These are phyloP conservation scores for Groenewaldozyma salmanticensis DNA, from an alignment of 805 yeast genomes.

Conservation along the genomic window DNA sequence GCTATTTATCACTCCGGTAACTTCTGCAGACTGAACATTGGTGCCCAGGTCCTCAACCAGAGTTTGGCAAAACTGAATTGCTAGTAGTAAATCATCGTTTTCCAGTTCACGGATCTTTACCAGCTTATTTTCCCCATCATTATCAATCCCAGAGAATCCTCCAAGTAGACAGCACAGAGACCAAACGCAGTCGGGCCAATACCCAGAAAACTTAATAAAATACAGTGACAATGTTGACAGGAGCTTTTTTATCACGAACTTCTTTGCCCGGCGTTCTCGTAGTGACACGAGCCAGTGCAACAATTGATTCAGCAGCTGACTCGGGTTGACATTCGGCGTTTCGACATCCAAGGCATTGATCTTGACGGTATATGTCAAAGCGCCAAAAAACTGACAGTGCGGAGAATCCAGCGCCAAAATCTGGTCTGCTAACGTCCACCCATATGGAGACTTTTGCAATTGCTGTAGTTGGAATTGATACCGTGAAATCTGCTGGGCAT, in stretches of 20 bases:
- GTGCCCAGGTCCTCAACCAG: slow-evolving; percentile 21
- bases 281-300: slow-evolving; percentile 16
- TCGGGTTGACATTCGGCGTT: slow-evolving; percentile 5
- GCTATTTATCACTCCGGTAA: slow-evolving; percentile 1
- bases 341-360: slow-evolving; percentile 28
- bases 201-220: slow-evolving; percentile 31
- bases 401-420: slow-evolving; percentile 32
- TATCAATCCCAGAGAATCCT: not conserved
- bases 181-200: slow-evolving; percentile 27
- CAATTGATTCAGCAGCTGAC: slow-evolving; percentile 13
- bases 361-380: slow-evolving; percentile 63
- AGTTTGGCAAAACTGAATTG: slow-evolving; percentile 18
- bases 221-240: slow-evolving; percentile 45
- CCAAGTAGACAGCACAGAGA: not conserved
- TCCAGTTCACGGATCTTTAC: not conserved
- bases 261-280: slow-evolving; percentile 4
- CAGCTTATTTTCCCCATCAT: not conserved
- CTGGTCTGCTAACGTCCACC: slow-evolving; percentile 46
- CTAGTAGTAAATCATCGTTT: slow-evolving; percentile 6
- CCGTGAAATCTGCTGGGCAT: slow-evolving; percentile 2
- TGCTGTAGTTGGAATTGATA: slow-evolving; percentile 49
- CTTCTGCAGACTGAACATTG: not conserved
- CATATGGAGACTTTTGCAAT: slow-evolving; percentile 48
- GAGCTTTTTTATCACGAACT: slow-evolving; percentile 48
- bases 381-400: slow-evolving; percentile 60